Evolutionary conservation across 495 filamentous ascomycete genomes (phyloP).

Genomic region (Annulohypoxylon moriforme): DNA sequence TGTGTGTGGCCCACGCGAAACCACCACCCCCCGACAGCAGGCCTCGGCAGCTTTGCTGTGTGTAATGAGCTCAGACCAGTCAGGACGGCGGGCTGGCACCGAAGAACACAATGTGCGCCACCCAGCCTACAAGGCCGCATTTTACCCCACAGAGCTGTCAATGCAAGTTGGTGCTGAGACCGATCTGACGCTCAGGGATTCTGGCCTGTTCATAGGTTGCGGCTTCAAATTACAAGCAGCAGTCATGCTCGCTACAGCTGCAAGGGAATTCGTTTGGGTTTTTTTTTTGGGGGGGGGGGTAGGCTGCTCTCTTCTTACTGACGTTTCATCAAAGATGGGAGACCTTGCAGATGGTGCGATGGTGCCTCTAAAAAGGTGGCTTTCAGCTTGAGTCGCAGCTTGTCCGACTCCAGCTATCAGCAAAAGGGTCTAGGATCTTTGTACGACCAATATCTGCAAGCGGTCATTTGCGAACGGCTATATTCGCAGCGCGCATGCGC

Average conservation of each 20-base stretch:
- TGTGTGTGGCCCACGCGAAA: conserved; percentile 12
- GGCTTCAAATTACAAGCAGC: conserved; percentile 33
- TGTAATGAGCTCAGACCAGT: conserved; percentile 10
- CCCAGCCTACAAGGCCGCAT: conserved; percentile 34
- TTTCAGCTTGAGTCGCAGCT: conserved; percentile 28
- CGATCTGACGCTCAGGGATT: conserved; percentile 35
- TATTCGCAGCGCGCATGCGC: conserved; percentile 28
- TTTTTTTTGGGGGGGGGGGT: conserved; percentile 9
- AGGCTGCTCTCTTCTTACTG: conserved; percentile 18
- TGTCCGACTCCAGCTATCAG: conserved; percentile 25
- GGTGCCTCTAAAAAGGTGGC: conserved; percentile 7
- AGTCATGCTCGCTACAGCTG: conserved; percentile 37
- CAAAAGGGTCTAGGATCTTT: conserved; percentile 29
- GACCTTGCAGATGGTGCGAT: conserved; percentile 22
- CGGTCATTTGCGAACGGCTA: conserved; percentile 23
- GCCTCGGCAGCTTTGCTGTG: conserved; percentile 8
- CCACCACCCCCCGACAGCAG: conserved; percentile 9
- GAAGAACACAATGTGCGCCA: conserved; percentile 34
- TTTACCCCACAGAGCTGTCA: conserved; percentile 46
- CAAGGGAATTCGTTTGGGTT: conserved; percentile 39
- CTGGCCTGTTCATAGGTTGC: conserved; percentile 31
- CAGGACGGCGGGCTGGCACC: conserved; percentile 15
- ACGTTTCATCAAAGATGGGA: conserved; percentile 38
- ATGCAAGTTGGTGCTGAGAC: conserved; percentile 42
- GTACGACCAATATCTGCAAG: conserved; percentile 36